Percentiles rank a stretch among this genome's conserved stretches.
phyloP scores from a whole-genome alignment of 768 basidiomycete genomes.

The Tricholoma flavovirens region DNA sequence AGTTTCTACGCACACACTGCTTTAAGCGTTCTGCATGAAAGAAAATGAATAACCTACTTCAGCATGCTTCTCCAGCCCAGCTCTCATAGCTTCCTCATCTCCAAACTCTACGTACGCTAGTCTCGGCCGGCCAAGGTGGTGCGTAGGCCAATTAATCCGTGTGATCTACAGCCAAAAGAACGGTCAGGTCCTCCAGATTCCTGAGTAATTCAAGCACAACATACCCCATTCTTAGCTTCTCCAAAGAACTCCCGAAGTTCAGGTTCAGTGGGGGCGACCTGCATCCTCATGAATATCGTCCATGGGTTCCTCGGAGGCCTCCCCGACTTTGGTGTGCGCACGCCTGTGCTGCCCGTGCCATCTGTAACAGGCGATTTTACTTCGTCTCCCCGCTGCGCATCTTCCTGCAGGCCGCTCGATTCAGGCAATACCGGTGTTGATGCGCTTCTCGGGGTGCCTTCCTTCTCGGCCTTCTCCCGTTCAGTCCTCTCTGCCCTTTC shows the following conservation, averaged over 20 bases:
- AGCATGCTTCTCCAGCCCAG: slow-evolving; percentile 67
- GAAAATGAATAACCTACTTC: slow-evolving; percentile 42
- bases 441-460: slow-evolving; percentile 20
- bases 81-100: slow-evolving; percentile 81
- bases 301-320: slow-evolving; percentile 67
- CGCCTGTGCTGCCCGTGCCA: slow-evolving; percentile 49
- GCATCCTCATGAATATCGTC: slow-evolving; percentile 79
- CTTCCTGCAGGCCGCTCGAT: slow-evolving; percentile 2
- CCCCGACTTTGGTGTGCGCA: slow-evolving; percentile 65
- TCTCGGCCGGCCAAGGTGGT: slow-evolving; percentile 44
- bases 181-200: neutral
- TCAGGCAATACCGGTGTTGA: slow-evolving; percentile 27
- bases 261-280: slow-evolving; percentile 45
- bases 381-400: slow-evolving; percentile 25
- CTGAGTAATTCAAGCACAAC: neutral
- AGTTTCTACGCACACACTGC: slow-evolving; percentile 48
- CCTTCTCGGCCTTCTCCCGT: slow-evolving; percentile 29
- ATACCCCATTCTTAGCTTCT: slow-evolving; percentile 60
- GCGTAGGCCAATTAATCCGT: slow-evolving; percentile 53
- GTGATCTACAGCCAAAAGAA: slow-evolving; percentile 45
- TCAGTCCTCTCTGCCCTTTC: slow-evolving; percentile 42
- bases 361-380: slow-evolving; percentile 43
- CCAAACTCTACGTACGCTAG: slow-evolving; percentile 88
- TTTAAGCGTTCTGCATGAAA: neutral
- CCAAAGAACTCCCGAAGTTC: slow-evolving; percentile 76